phyloP scores from a whole-genome alignment of 306 rosid genomes.

The Sechiopsis laciniata region DNA sequence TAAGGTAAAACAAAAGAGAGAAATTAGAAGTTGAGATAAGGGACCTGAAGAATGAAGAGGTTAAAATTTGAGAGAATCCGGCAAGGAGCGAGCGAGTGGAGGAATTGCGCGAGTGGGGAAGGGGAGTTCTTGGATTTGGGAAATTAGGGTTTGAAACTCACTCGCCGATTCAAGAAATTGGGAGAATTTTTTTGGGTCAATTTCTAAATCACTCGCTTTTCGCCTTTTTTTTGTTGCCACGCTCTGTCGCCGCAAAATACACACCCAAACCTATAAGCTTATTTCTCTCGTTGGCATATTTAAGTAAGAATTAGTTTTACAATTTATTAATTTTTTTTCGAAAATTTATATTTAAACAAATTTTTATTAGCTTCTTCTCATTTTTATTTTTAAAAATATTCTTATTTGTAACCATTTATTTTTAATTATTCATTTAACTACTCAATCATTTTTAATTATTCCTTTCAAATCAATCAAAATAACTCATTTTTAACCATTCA shows the following conservation, averaged over 20 bases:
- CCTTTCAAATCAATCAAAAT: too few species aligned
- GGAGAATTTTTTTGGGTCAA: neutral
- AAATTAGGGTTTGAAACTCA: constrained; percentile 27
- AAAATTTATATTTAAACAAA: too few species aligned
- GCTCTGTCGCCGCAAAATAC: constrained; percentile 18
- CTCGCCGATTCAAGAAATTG: constrained; percentile 19
- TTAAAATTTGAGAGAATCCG: constrained; percentile 17
- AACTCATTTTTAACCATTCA: too few species aligned
- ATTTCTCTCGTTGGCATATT: too few species aligned
- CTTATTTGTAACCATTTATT: too few species aligned
- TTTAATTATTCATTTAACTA: too few species aligned
- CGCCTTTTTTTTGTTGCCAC: neutral
- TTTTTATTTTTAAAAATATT: too few species aligned
- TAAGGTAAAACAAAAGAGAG: neutral
- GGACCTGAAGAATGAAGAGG: constrained; percentile 27
- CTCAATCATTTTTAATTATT: too few species aligned
- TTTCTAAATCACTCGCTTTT: constrained; percentile 30
- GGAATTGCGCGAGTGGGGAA: constrained; percentile 41
- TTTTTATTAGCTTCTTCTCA: too few species aligned
- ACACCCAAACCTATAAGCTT: too few species aligned
- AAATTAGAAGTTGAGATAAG: neutral
- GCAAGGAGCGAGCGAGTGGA: constrained; percentile 31
- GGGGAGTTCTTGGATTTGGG: neutral
- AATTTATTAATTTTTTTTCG: too few species aligned
- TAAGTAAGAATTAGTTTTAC: too few species aligned